Conservation (phyloP, 768 basidiomycete species). For the Pleurotus sapidus region DNA sequence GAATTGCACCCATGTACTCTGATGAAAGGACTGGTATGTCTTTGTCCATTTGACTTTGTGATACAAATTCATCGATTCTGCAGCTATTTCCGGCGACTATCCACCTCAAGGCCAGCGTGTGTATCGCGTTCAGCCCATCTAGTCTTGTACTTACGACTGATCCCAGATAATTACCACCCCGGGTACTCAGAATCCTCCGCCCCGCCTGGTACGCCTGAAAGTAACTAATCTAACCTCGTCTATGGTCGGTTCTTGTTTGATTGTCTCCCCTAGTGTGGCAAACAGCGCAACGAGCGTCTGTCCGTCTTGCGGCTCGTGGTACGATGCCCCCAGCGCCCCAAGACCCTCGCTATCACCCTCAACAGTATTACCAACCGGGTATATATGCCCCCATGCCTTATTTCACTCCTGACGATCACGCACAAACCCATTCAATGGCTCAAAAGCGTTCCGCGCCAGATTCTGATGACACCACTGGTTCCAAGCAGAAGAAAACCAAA, state of each 20-base stretch:
- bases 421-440: slow-evolving; percentile 10
- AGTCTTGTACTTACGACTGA: neutral
- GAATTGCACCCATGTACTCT: slow-evolving; percentile 47
- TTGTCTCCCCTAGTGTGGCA: slow-evolving; percentile 43
- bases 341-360: slow-evolving; percentile 25
- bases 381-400: slow-evolving; percentile 3
- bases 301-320: slow-evolving; percentile 56
- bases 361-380: slow-evolving; percentile 17
- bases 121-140: slow-evolving; percentile 8
- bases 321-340: slow-evolving; percentile 17
- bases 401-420: neutral
- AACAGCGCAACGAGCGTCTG: slow-evolving; percentile 48
- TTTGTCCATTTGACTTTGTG: slow-evolving; percentile 8
- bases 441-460: slow-evolving; percentile 33
- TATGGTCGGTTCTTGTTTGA: slow-evolving; percentile 9
- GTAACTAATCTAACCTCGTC: slow-evolving; percentile 19
- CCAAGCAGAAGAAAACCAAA: slow-evolving; percentile 48
- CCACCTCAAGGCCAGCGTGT: slow-evolving; percentile 31
- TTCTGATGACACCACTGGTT: slow-evolving; percentile 33
- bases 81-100: slow-evolving; percentile 41
- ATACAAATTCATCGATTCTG: slow-evolving; percentile 14
- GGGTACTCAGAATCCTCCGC: slow-evolving; percentile 28
- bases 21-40: slow-evolving; percentile 57
- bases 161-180: slow-evolving; percentile 28
- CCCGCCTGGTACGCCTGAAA: slow-evolving; percentile 22